Percentiles rank a stretch among this genome's conserved stretches.
Conservation (phyloP, 306 rosid species). For the Carpinus viminea region DNA sequence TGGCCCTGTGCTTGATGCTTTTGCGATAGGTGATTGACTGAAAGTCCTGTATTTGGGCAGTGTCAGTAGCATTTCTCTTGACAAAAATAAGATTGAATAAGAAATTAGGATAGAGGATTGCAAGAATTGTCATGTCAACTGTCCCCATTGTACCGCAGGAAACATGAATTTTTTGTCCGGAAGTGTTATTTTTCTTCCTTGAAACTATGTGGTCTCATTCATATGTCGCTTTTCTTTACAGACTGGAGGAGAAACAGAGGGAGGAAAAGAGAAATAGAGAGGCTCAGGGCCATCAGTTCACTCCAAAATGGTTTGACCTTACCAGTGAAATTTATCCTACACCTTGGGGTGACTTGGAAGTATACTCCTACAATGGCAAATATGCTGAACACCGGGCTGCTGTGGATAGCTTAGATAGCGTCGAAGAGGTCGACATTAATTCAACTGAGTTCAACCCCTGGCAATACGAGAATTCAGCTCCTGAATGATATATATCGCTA, state of each 20-base stretch:
- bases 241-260: conserved; percentile 86
- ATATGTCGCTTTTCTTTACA: conserved; percentile 16
- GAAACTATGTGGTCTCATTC: background rate
- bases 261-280: conserved; percentile 69
- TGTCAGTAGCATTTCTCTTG: background rate
- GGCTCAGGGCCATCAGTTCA: conserved; percentile 52
- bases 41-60: background rate
- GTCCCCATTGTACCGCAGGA: background rate
- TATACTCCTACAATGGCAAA: conserved; percentile 70
- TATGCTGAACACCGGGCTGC: conserved; percentile 57
- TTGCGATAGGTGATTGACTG: background rate
- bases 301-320: conserved; percentile 71
- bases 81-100: background rate
- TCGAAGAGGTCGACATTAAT: conserved; percentile 39
- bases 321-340: conserved; percentile 65
- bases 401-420: conserved; percentile 42
- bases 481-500: conserved; percentile 24
- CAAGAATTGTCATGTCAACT: background rate
- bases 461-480: conserved; percentile 57
- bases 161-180: background rate
- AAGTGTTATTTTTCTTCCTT: background rate
- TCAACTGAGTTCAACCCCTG: conserved; percentile 72
- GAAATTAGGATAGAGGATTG: background rate
- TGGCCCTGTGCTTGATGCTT: background rate
- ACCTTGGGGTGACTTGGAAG: conserved; percentile 83